Percentiles rank a stretch among this genome's conserved stretches.
Conservation (phyloP, 2,329 filamentous ascomycete species). For the Trichoderma sp. region DNA sequence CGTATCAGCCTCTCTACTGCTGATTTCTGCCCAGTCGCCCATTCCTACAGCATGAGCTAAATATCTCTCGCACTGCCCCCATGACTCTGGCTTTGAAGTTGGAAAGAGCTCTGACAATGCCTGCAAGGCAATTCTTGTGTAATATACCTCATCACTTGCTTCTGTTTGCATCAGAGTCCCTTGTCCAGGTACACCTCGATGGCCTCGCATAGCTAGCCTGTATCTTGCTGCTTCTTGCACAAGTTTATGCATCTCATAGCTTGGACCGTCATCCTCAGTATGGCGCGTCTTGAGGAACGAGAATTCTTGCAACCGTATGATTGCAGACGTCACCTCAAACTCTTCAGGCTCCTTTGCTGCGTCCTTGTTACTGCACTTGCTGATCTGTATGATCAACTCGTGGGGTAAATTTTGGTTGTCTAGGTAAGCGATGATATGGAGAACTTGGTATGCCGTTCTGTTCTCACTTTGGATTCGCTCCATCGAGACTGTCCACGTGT, state of each 20-base stretch:
- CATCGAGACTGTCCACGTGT: background rate
- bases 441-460: background rate
- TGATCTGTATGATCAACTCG: background rate
- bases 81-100: background rate
- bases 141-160: background rate
- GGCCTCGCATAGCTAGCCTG: background rate
- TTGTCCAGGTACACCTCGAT: background rate
- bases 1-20: background rate
- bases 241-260: background rate
- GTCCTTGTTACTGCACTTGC: background rate
- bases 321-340: background rate
- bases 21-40: background rate
- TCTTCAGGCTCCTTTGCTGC: rapidly evolving
- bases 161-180: background rate
- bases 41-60: background rate
- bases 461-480: background rate
- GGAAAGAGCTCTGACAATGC: background rate
- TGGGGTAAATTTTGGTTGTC: background rate
- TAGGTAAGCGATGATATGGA: background rate
- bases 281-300: background rate
- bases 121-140: background rate
- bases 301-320: background rate
- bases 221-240: background rate
- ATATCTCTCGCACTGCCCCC: background rate
- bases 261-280: background rate